Percentiles rank a stretch among this genome's conserved stretches.
Conservation (phyloP, 2,329 filamentous ascomycete species). For the Neofusicoccum ribis region DNA sequence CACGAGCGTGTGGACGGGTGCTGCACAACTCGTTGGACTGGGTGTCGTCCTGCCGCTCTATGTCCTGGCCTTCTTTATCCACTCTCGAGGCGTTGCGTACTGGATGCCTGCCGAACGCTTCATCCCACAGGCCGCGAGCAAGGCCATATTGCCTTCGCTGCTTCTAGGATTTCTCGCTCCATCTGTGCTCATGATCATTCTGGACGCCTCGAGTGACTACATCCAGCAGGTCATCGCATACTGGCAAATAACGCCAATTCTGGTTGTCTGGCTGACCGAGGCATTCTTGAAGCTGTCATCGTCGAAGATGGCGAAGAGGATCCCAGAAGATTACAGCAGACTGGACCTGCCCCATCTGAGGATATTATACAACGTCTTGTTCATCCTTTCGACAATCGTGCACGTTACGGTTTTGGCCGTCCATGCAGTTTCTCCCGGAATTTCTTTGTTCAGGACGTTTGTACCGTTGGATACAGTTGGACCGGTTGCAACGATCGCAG, state of each 20-base stretch:
- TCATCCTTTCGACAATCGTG: background rate
- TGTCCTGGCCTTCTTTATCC: background rate
- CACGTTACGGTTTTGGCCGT: background rate
- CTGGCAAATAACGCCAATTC: background rate
- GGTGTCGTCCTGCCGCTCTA: background rate
- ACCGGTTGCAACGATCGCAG: background rate
- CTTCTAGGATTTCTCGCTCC: background rate
- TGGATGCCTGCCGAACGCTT: slow-evolving; percentile 3
- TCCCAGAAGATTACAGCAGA: background rate
- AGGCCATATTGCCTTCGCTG: background rate
- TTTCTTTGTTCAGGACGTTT: background rate
- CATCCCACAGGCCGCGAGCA: background rate
- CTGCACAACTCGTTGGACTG: background rate
- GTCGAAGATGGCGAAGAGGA: background rate
- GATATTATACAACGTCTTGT: background rate
- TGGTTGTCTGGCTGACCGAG: background rate
- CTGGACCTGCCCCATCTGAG: background rate
- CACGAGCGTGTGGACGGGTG: background rate
- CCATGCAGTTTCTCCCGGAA: background rate
- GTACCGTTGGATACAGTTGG: background rate
- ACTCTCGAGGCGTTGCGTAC: background rate
- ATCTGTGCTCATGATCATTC: background rate
- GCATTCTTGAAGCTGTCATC: background rate
- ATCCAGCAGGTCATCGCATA: background rate
- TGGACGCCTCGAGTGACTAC: background rate